A percentile compares a stretch with the other conserved stretches of the same genome.
These are phyloP conservation scores for Rhizophagus prolifer DNA, from an alignment of 192 early-diverging fungal species.

Conservation along the genomic window DNA sequence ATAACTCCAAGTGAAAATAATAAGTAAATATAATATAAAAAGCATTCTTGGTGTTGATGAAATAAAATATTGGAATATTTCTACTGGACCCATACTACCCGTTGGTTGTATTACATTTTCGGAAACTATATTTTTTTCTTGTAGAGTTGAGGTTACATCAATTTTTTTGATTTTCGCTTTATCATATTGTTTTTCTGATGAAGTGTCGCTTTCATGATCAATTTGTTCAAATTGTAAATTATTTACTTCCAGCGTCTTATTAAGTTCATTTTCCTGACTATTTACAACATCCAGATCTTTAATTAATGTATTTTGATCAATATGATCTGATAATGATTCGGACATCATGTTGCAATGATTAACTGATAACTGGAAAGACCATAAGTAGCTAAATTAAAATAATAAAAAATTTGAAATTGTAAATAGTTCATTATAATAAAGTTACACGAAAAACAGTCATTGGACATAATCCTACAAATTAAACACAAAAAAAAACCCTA, in stretches of 20 bases:
- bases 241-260: neutral
- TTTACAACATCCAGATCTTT: neutral
- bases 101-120: neutral
- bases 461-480: too few relatives aligned
- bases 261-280: neutral
- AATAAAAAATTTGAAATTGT: too few relatives aligned
- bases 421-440: too few relatives aligned
- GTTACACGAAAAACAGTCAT: too few relatives aligned
- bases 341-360: neutral
- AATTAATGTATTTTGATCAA: neutral
- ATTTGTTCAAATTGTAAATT: neutral
- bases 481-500: too few relatives aligned
- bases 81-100: neutral
- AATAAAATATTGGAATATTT: neutral
- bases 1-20: constrained; percentile 17
- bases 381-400: neutral
- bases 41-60: neutral
- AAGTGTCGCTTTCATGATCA: neutral
- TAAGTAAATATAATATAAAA: constrained; percentile 17
- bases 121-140: neutral
- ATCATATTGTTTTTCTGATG: neutral
- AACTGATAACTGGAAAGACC: neutral
- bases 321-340: neutral
- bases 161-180: neutral
- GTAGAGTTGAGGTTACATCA: neutral